Evolutionary conservation across 1,139 yeast species (phyloP), one percentile per base, ranked within the genome.

Genomic region (Saccharomycopsis hybrid): DNA sequence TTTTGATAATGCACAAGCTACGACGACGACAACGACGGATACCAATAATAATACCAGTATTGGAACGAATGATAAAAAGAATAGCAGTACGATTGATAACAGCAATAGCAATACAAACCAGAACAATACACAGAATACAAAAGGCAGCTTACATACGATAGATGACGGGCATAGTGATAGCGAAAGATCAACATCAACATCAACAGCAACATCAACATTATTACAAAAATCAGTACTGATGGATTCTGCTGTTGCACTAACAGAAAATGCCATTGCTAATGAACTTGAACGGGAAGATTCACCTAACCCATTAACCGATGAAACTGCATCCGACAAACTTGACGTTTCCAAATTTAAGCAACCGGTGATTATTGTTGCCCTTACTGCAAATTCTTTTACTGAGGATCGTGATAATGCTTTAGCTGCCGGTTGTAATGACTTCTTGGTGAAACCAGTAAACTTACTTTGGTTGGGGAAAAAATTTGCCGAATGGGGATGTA

Each of bases 381-480:
- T 92, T 49, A 92, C 98, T 1, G 98, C 98, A 0, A 82, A 92
- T 9, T 85, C 94, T 24, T 77, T 94, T 25, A 80, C 85, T n/a
- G 82, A 83, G 29, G 97, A 90, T 66, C 81, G 86, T 62, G 83
- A 88, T 57, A 88, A 87, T 60, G 98, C 98, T 0, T 72, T 92
- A 55, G 85, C 95, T 43, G 97, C 97, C 1, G 98, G 98, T 43
- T 92, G 98, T 67, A 92, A 92, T 62, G 98, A 92, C 65, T 92
- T 85, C 66, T 71, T 92, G 59, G 92, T 97, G n/a, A 92, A 92
- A 57, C 98, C 98, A 0, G 98, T 94, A 11, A 90, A 89, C 60
- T 73, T 92, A 60, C 89, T 82, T 41, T 92, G 98, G 98, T 72
- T 92, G 49, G 89, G 90, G 60, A 88, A 86, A 61, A 92, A 92